phyloP scores from a whole-genome alignment of 2,329 filamentous ascomycete genomes.

The Leptographium flavum region DNA sequence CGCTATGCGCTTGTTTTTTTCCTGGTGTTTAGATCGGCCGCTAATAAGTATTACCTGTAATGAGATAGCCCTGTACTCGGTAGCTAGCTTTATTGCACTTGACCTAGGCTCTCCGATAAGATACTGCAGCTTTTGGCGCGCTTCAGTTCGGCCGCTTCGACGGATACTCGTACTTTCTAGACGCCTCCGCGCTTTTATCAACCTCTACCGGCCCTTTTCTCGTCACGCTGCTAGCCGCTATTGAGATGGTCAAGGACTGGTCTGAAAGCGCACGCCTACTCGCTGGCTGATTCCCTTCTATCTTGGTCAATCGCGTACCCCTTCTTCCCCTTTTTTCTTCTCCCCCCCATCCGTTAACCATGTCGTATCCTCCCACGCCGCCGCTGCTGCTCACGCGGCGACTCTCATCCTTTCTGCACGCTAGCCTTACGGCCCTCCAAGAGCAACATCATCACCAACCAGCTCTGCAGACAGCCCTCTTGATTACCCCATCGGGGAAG shows the following conservation, averaged over 20 bases:
- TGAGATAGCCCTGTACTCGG: no score
- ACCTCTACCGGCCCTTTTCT: background rate
- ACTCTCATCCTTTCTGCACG: constrained; percentile 45
- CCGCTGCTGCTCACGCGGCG: constrained; percentile 52
- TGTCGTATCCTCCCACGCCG: constrained; percentile 28
- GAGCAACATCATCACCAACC: constrained; percentile 13
- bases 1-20: no score
- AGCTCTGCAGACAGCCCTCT: constrained; percentile 42
- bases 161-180: no score
- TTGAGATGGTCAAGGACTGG: background rate
- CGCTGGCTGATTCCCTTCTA: background rate
- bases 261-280: background rate
- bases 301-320: background rate
- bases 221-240: background rate
- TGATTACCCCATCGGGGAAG: constrained; percentile 46
- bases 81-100: no score
- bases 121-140: no score
- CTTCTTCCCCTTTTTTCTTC: background rate
- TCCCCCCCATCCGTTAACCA: constrained; percentile 12
- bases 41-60: no score
- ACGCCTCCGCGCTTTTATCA: background rate
- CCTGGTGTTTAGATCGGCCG: no score
- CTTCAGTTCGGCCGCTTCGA: no score
- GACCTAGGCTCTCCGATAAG: no score
- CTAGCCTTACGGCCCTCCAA: constrained; percentile 27